Percentiles rank a stretch among this genome's conserved stretches.
These are phyloP conservation scores for Lichtheimia ramosa DNA, from an alignment of 371 early-diverging fungal species.

Conservation along the genomic window DNA sequence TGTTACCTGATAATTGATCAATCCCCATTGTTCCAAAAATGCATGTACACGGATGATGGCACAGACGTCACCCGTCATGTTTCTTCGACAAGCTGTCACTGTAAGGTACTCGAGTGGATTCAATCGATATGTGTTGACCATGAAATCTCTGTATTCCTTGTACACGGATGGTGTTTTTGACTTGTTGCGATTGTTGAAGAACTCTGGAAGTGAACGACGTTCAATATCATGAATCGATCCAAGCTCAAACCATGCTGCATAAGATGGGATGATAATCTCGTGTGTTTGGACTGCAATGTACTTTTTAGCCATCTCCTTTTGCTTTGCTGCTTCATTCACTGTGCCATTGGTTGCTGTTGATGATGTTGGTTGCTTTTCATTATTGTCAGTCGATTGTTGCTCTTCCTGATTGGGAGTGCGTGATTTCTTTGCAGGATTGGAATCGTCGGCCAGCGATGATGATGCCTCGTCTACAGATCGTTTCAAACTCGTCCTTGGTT, in stretches of 20 bases:
- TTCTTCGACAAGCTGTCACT: conserved; percentile 94
- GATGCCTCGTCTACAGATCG: conserved; percentile 23
- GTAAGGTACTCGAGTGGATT: conserved; percentile 95
- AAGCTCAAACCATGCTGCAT: conserved; percentile 94
- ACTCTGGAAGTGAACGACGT: conserved; percentile 89
- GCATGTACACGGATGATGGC: conserved; percentile 96
- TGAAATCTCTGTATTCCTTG: conserved; percentile 95
- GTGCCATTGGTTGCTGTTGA: conserved; percentile 17
- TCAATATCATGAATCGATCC: conserved; percentile 86
- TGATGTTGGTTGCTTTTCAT: conserved; percentile 17
- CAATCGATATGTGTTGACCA: conserved; percentile 94
- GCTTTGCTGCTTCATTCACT: conserved; percentile 10
- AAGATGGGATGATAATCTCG: conserved; percentile 85
- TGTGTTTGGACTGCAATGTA: conserved; percentile 75
- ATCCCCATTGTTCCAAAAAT: conserved; percentile 98
- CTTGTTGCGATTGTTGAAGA: conserved; percentile 89
- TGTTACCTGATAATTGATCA: conserved; percentile 97
- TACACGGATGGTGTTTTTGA: conserved; percentile 92
- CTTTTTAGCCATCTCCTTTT: conserved; percentile 65
- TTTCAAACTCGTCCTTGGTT: conserved; percentile 20
- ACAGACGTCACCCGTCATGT: conserved; percentile 96
- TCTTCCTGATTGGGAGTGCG: conserved; percentile 2
- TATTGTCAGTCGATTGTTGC: conserved; percentile 8
- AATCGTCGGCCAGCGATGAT: conserved; percentile 7
- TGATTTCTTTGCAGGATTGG: conserved; percentile 14